Base-by-base conservation (phyloP, 257 asterid genomes). In the Plantago major region DNA sequence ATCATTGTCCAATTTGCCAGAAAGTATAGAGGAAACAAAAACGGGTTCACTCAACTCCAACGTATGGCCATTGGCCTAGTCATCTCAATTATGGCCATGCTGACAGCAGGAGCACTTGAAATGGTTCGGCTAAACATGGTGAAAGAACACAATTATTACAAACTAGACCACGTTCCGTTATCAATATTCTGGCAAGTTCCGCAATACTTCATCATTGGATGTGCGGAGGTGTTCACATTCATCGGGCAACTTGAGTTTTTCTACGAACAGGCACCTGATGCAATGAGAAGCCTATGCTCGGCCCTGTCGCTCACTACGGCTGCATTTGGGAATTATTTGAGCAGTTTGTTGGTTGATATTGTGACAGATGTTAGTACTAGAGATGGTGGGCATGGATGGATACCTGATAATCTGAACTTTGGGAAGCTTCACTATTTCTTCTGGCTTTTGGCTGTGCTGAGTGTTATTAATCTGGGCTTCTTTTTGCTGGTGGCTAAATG, bases 151-250 rank as follows among this genome's bases (percentile, higher is more conserved):
- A 45, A 70, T 5, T 76, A 67, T 37, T 79, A 77, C 3, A 83
- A 77, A 5, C 50, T 60, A 3, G 69, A 75, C 15, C 84, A 81
- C 40, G 51, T 79, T 3, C 84, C 88, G 0, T 10, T 85, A 18
- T 76, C 95, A 0, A 48, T 86, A 0, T 85, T 85, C 62, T 82
- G 87, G 86, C 94, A 82, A 61, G 84, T 82, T 9, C 94, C 90
- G 12, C 90, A 86, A 22, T 86, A 83, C 42, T 81, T 86, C 64
- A 67, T 86, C 49, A 75, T 83, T 5, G 95, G 95, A 0, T 83
- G 82, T 11, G 90, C 90, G 3, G 95, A 86, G 67, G 95, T 83
- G 5, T 79, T 86, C 38, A 74, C 85, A 0, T 76, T 72, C 46
- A 71, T 80, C 0, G 94, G 94, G 12, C 90, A 82, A 59, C 28